Percentiles rank a stretch among this genome's conserved stretches.
Conservation (phyloP, 2,329 filamentous ascomycete species). For the Arthroderma uncinatum region DNA sequence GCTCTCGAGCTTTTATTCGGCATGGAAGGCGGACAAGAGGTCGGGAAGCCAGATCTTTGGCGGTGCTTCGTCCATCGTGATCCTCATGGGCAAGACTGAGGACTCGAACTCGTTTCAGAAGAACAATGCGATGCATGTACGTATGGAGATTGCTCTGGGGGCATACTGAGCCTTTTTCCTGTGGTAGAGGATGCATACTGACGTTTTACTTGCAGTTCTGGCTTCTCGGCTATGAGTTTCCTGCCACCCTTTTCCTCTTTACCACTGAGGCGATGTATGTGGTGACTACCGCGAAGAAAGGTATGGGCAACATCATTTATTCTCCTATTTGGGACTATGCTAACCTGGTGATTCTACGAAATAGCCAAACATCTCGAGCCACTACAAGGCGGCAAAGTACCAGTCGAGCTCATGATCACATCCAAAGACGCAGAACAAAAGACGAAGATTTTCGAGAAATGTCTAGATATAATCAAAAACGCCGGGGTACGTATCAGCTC, state of each 20-base stretch:
- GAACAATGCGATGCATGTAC: slow-evolving; percentile 90
- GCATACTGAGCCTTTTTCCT: background rate
- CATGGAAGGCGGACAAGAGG: slow-evolving; percentile 95
- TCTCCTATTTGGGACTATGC: background rate
- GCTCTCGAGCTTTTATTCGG: slow-evolving; percentile 69
- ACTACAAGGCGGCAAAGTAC: slow-evolving; percentile 82
- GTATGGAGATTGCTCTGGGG: slow-evolving; percentile 24
- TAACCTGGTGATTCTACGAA: background rate
- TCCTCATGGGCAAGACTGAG: slow-evolving; percentile 91
- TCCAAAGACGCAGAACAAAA: slow-evolving; percentile 89
- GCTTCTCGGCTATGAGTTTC: slow-evolving; percentile 97
- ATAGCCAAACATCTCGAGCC: slow-evolving; percentile 84
- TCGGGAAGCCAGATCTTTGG: slow-evolving; percentile 73
- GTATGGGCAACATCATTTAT: slow-evolving; percentile 37
- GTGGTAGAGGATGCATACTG: slow-evolving; percentile 13
- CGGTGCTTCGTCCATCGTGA: slow-evolving; percentile 73
- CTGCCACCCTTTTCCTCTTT: slow-evolving; percentile 85
- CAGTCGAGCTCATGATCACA: slow-evolving; percentile 80
- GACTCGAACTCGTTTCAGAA: slow-evolving; percentile 82
- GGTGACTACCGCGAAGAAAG: slow-evolving; percentile 95
- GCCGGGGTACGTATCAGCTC: slow-evolving; percentile 56
- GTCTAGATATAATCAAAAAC: slow-evolving; percentile 74
- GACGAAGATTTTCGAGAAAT: slow-evolving; percentile 75
- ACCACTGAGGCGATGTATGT: slow-evolving; percentile 81
- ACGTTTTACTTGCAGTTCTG: slow-evolving; percentile 58